Conservation (phyloP, 768 basidiomycete genomes). For the Termitomyces sp. region DNA sequence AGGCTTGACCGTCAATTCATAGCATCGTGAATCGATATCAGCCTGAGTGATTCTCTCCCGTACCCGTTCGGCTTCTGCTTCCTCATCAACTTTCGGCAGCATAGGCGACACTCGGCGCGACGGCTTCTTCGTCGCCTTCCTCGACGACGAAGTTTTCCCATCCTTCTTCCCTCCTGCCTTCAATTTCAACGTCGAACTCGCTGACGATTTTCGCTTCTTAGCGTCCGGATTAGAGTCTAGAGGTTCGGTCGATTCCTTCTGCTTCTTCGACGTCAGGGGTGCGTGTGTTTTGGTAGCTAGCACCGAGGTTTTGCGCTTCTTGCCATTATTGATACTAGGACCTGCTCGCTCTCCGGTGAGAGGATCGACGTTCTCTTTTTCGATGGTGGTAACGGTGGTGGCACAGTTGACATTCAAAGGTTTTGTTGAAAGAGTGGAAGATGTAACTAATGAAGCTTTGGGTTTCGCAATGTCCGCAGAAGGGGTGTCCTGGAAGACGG, state of each 20-base stretch:
- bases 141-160: constrained; percentile 23
- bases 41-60: constrained; percentile 37
- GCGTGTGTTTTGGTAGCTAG: constrained; percentile 48
- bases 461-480: constrained; percentile 26
- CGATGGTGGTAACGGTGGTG: constrained; percentile 33
- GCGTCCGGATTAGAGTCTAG: constrained; percentile 36
- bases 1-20: constrained; percentile 73
- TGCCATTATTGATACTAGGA: constrained; percentile 28
- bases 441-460: constrained; percentile 24
- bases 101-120: constrained; percentile 51
- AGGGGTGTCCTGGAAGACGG: constrained; percentile 57
- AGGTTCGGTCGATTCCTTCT: constrained; percentile 37
- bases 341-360: constrained; percentile 60
- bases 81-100: constrained; percentile 60
- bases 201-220: constrained; percentile 59
- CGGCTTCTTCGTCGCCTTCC: constrained; percentile 32
- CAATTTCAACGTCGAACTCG: constrained; percentile 22
- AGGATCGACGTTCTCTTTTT: constrained; percentile 81
- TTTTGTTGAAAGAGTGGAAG: constrained; percentile 19
- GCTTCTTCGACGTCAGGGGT: constrained; percentile 33
- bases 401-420: constrained; percentile 14
- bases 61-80: constrained; percentile 29
- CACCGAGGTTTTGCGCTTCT: constrained; percentile 62
- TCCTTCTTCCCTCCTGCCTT: constrained; percentile 33
- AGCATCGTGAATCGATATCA: constrained; percentile 66